phyloP scores from a whole-genome alignment of 768 basidiomycete genomes.

The Russula griseocarnosa region DNA sequence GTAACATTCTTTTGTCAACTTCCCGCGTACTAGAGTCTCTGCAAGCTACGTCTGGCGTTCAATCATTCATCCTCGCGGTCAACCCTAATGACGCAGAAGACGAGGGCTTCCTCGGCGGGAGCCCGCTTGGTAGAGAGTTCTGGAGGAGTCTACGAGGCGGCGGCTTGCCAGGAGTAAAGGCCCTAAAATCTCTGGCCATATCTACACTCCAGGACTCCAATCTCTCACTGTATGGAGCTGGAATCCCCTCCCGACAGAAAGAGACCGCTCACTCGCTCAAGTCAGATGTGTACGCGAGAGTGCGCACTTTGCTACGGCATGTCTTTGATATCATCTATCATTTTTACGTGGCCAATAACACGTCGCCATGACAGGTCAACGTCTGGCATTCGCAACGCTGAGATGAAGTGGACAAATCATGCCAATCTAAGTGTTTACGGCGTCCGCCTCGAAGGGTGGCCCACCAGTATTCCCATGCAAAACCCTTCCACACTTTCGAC shows the following conservation, averaged over 20 bases:
- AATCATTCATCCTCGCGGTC: constrained; percentile 61
- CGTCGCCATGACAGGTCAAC: constrained; percentile 39
- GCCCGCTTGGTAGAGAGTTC: constrained; percentile 56
- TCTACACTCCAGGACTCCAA: constrained; percentile 3
- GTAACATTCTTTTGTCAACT: constrained; percentile 44
- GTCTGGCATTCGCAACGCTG: constrained; percentile 59
- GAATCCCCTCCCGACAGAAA: constrained; percentile 16
- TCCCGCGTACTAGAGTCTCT: constrained; percentile 56
- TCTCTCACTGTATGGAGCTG: not conserved
- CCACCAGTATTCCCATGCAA: constrained; percentile 49
- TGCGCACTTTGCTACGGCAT: constrained; percentile 24
- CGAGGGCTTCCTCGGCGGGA: constrained; percentile 61
- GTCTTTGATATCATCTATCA: constrained; percentile 2
- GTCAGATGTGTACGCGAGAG: constrained; percentile 27
- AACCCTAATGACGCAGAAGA: constrained; percentile 47
- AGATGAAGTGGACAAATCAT: constrained; percentile 75
- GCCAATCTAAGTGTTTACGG: constrained; percentile 53
- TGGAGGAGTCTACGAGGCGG: constrained; percentile 60
- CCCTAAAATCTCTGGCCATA: constrained; percentile 44
- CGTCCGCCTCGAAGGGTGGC: constrained; percentile 63
- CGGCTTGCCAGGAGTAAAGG: constrained; percentile 52
- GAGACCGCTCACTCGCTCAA: constrained; percentile 26
- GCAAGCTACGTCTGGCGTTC: constrained; percentile 45
- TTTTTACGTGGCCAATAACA: constrained; percentile 12
- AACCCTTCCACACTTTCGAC: constrained; percentile 60